These are phyloP conservation scores for Xerocomus minutiporus DNA, from an alignment of 1,284 basidiomycete genomes.

Conservation along the genomic window DNA sequence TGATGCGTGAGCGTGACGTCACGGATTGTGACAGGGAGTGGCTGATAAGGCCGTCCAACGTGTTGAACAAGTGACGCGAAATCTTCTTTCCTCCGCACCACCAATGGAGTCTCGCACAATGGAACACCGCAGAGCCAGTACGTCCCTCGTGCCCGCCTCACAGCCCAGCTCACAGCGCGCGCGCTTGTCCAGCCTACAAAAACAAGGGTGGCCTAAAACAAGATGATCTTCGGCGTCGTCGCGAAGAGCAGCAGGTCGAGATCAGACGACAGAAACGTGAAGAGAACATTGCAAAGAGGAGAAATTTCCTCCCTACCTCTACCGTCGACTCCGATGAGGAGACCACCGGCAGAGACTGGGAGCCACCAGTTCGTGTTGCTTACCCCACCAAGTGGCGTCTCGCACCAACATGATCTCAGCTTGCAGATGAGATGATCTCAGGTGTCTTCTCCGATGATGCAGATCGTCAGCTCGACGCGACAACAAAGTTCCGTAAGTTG, in stretches of 20 bases:
- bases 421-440: conserved; percentile 88
- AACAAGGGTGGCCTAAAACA: conserved; percentile 80
- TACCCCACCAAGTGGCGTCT: neutral
- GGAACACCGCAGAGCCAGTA: conserved; percentile 64
- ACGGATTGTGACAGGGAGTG: conserved; percentile 22
- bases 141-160: conserved; percentile 20
- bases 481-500: conserved; percentile 95
- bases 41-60: conserved; percentile 28
- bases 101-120: conserved; percentile 56
- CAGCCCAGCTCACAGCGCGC: conserved; percentile 13
- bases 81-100: conserved; percentile 18
- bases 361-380: conserved; percentile 59
- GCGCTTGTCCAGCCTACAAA: conserved; percentile 50
- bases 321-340: conserved; percentile 85
- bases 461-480: conserved; percentile 91
- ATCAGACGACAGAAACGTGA: conserved; percentile 95
- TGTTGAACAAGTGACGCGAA: conserved; percentile 24
- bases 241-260: conserved; percentile 96
- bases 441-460: conserved; percentile 91
- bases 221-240: conserved; percentile 86
- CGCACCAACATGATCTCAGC: conserved; percentile 39
- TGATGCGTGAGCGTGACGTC: conserved; percentile 17
- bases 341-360: conserved; percentile 64
- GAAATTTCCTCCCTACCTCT: conserved; percentile 79
- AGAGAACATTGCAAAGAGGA: conserved; percentile 93